Evolutionary conservation across 2,329 filamentous ascomycete genomes (phyloP).

Genomic region (Clarireedia hainanense): DNA sequence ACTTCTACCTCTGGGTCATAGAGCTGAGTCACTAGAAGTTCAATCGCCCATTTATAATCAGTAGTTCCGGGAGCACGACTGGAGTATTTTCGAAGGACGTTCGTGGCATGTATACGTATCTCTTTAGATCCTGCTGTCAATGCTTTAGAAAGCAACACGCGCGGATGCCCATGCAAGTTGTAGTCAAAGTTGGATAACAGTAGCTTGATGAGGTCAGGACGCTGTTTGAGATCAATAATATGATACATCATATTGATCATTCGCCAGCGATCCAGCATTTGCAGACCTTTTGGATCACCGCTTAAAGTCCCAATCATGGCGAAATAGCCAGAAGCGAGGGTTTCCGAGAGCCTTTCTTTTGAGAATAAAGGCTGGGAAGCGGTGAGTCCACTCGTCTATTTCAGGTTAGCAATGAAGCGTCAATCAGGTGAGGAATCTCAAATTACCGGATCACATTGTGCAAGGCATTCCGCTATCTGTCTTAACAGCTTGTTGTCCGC

Average conservation of each 20-base stretch:
- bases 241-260: conserved; percentile 99
- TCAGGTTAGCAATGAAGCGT: conserved; percentile 14
- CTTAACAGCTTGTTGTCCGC: conserved; percentile 87
- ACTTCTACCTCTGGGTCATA: conserved; percentile 98
- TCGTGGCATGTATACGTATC: conserved; percentile 84
- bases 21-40: conserved; percentile 91
- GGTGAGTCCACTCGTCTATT: conserved; percentile 60
- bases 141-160: conserved; percentile 88
- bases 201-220: conserved; percentile 84
- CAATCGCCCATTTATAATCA: conserved; percentile 92
- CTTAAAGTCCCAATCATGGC: conserved; percentile 84
- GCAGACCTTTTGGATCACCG: conserved; percentile 71
- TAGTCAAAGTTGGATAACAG: conserved; percentile 91
- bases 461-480: conserved; percentile 91
- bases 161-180: conserved; percentile 75
- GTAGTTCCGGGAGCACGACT: conserved; percentile 46
- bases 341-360: conserved; percentile 73
- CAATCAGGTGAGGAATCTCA: conserved; percentile 16
- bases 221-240: conserved; percentile 83
- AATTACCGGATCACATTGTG: conserved; percentile 80
- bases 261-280: conserved; percentile 90
- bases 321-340: conserved; percentile 88
- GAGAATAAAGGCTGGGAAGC: conserved; percentile 88
- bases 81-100: conserved; percentile 79
- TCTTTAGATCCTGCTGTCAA: conserved; percentile 87